Percentiles rank a stretch among this genome's conserved stretches.
Evolutionary conservation across 2,329 filamentous ascomycete species (phyloP).

Genomic region (Botrytis fragariae): DNA sequence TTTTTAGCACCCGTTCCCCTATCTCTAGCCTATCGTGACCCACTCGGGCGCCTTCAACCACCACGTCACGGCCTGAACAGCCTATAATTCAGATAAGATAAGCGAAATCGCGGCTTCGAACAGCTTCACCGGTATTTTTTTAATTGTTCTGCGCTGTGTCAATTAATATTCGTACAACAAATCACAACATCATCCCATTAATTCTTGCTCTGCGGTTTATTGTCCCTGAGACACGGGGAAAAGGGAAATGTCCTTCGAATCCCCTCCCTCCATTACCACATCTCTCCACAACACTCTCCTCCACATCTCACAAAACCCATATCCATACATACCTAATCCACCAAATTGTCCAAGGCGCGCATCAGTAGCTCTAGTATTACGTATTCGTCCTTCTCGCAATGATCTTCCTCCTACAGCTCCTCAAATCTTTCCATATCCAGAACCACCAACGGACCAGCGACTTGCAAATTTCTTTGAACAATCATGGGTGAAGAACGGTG

Average conservation of each 20-base stretch:
- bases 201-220: neutral
- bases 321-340: constrained; percentile 49
- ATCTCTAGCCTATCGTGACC: neutral
- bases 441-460: constrained; percentile 29
- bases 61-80: constrained; percentile 10
- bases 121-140: neutral
- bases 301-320: constrained; percentile 45
- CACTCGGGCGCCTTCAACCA: neutral
- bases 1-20: constrained; percentile 6
- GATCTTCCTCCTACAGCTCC: constrained; percentile 47
- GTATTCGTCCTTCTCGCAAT: constrained; percentile 56
- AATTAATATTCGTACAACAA: neutral
- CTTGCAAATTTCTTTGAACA: constrained; percentile 58
- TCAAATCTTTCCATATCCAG: constrained; percentile 23
- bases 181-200: neutral
- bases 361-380: constrained; percentile 64
- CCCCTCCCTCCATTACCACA: constrained; percentile 25
- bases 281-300: constrained; percentile 30
- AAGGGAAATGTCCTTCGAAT: constrained; percentile 21
- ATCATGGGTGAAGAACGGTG: constrained; percentile 62
- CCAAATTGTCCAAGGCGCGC: constrained; percentile 46
- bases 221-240: neutral
- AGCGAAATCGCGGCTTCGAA: constrained; percentile 16
- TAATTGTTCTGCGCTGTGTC: neutral
- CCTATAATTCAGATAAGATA: constrained; percentile 18